Conservation (phyloP, 768 basidiomycete genomes). For the Boletus bicolor region DNA sequence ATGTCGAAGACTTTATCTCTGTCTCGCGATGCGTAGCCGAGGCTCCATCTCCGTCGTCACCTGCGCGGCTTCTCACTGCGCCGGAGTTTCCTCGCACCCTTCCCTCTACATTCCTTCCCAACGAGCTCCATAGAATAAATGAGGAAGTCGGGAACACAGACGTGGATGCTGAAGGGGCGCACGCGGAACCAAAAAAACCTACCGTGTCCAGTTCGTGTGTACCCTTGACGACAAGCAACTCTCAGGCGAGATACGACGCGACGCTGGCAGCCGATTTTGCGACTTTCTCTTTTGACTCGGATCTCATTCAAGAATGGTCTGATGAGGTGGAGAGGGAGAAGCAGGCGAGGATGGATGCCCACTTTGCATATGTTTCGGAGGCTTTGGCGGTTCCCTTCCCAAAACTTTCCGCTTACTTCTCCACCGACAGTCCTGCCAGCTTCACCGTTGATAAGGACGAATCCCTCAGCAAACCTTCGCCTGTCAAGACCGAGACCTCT, state of each 20-base stretch:
- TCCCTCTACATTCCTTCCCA: background rate
- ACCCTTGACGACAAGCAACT: background rate
- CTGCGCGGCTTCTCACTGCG: background rate
- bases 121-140: background rate
- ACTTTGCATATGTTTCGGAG: constrained; percentile 11
- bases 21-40: background rate
- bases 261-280: constrained; percentile 10
- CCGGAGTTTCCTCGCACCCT: background rate
- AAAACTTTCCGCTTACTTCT: constrained; percentile 2
- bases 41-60: background rate
- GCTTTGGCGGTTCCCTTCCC: constrained; percentile 11
- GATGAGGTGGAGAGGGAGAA: constrained; percentile 12
- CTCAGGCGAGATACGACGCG: constrained; percentile 8
- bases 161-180: background rate
- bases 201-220: background rate
- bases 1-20: constrained; percentile 1
- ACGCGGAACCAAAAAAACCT: background rate
- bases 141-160: background rate
- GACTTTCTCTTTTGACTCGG: constrained; percentile 7
- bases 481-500: constrained; percentile 3
- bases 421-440: background rate
- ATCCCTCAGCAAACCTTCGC: background rate
- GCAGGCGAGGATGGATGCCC: constrained; percentile 10
- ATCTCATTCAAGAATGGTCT: constrained; percentile 13
- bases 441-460: background rate